Base-by-base conservation (phyloP, 176 grass and related monocot genomes). In the Zea mays region DNA sequence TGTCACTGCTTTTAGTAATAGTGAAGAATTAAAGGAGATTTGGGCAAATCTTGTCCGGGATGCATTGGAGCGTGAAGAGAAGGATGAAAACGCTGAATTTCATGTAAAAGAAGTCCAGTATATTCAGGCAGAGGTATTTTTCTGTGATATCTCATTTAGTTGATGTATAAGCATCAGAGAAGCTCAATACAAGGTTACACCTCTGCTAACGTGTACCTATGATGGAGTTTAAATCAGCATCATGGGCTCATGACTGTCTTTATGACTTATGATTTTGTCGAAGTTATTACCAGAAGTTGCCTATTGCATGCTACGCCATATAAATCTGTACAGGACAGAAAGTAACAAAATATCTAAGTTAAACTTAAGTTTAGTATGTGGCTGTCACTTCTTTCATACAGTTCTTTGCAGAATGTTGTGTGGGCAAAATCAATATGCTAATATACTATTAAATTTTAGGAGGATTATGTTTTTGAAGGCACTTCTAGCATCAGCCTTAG, bases 91-190 rank as follows among this genome's bases (percentile, higher is more conserved):
- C 82, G 94, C 91, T 76, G 94, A 93, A 69, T 97, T 97, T 82
- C 68, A 65, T 56, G 91, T 97, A 38, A 97, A 92, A 81, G 94
- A 97, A 85, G 91, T 97, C 72, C 91, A 97, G 65, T 97, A 88
- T 70, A 97, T 97, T 77, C 94, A 97, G 74, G 94, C 94, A n/a
- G 94, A 97, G 87, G 94, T 97, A 91, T 4, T 58, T 49, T 62
- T 36, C 9, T 58, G 40, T 70, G 16, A 58, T 57, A 85, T 8
- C 73, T 79, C 67, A 5, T 38, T 60, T 81, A 72, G 55, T 39
- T 62, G 11, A 33, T 37, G 12, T 79, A 40, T 65, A 66, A 15
- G 39, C 17, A 38, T 54, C 44, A 50, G 39, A 27, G 15, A 3
- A 71, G 15, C 33, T 71, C n/a, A 19, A 36, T 73, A 49, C 2